Conservation (phyloP, 2,329 filamentous ascomycete species). For the Penicillium sp. region DNA sequence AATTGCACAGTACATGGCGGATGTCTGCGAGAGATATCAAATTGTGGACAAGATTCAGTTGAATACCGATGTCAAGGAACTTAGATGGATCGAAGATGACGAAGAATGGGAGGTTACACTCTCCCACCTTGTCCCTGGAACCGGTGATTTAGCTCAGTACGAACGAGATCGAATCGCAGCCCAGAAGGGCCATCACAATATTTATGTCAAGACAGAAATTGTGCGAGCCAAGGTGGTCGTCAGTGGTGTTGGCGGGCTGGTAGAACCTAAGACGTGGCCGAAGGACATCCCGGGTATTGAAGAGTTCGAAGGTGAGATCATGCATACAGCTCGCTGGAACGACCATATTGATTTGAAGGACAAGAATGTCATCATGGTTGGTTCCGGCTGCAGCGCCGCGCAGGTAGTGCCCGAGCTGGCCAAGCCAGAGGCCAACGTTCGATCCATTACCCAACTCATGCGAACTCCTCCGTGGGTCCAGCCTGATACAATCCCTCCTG, state of each 20-base stretch:
- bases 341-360: slow-evolving; percentile 52
- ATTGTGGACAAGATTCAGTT: slow-evolving; percentile 59
- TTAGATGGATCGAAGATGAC: slow-evolving; percentile 55
- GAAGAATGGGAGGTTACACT: slow-evolving; percentile 57
- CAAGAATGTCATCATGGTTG: slow-evolving; percentile 59
- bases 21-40: slow-evolving; percentile 54
- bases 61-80: slow-evolving; percentile 56
- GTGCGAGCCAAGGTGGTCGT: slow-evolving; percentile 57
- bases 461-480: slow-evolving; percentile 59
- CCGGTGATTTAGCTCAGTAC: slow-evolving; percentile 53
- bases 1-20: slow-evolving; percentile 53
- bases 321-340: slow-evolving; percentile 60
- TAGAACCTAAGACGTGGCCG: slow-evolving; percentile 55
- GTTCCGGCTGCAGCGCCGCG: slow-evolving; percentile 59
- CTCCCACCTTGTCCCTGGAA: slow-evolving; percentile 52
- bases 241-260: slow-evolving; percentile 56
- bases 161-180: slow-evolving; percentile 48
- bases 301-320: slow-evolving; percentile 55
- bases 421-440: slow-evolving; percentile 50
- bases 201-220: slow-evolving; percentile 53
- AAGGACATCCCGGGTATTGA: slow-evolving; percentile 54
- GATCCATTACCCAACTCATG: slow-evolving; percentile 61
- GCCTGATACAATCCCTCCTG: slow-evolving; percentile 41
- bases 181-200: slow-evolving; percentile 47
- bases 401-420: slow-evolving; percentile 57